Evolutionary conservation across 2,329 filamentous ascomycete genomes (phyloP).

Genomic region (Fonsecaea multimorphosa): DNA sequence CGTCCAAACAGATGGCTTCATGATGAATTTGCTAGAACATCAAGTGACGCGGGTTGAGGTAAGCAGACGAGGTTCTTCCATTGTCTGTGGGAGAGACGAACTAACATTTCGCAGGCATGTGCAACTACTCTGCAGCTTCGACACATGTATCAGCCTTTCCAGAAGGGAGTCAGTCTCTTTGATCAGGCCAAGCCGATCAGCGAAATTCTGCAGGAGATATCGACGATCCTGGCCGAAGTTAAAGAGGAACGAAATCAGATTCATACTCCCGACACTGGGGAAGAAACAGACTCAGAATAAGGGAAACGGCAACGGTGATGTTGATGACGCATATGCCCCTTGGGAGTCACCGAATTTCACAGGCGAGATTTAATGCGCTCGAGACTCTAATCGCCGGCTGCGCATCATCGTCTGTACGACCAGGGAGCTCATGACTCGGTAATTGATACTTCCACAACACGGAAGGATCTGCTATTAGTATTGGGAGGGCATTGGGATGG

Average conservation of each 20-base stretch:
- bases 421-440: neutral
- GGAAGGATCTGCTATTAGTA: constrained; percentile 3
- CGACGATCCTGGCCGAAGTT: constrained; percentile 24
- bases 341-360: neutral
- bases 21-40: constrained; percentile 90
- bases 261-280: constrained; percentile 25
- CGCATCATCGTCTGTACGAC: neutral
- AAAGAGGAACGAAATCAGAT: constrained; percentile 16
- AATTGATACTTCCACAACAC: neutral
- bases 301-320: neutral
- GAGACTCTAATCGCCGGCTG: neutral
- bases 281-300: constrained; percentile 15
- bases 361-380: neutral
- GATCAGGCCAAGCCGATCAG: constrained; percentile 79
- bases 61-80: constrained; percentile 47
- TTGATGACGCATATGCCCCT: neutral
- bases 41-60: constrained; percentile 97
- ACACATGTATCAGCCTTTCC: constrained; percentile 75
- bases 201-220: constrained; percentile 61
- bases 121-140: constrained; percentile 79
- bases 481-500: constrained; percentile 4
- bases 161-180: constrained; percentile 66
- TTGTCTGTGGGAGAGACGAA: constrained; percentile 29
- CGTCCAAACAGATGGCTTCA: constrained; percentile 84
- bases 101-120: constrained; percentile 68